Conservation (phyloP, 2,329 filamentous ascomycete genomes). For the Teratosphaeria gauchensis region DNA sequence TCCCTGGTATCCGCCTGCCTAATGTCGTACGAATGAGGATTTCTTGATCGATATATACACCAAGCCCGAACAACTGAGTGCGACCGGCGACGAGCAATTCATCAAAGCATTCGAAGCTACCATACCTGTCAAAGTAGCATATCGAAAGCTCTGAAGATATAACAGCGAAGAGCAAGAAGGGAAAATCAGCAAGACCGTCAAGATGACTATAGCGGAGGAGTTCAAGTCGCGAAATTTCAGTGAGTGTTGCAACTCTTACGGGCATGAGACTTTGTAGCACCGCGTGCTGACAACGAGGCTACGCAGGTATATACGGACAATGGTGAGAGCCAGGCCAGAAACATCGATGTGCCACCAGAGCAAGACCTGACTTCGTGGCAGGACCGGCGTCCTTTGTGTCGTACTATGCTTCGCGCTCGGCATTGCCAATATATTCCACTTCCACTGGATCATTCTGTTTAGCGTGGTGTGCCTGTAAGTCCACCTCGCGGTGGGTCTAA, state of each 20-base stretch:
- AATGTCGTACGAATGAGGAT: background rate
- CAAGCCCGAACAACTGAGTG: background rate
- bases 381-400: conserved; percentile 51
- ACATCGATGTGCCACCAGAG: background rate
- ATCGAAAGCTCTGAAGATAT: background rate
- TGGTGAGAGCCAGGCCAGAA: conserved; percentile 39
- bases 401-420: conserved; percentile 58
- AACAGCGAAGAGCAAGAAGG: background rate
- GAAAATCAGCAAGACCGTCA: background rate
- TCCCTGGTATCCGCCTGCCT: background rate
- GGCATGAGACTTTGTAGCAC: background rate
- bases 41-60: background rate
- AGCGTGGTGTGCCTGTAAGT: conserved; percentile 44
- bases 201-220: conserved; percentile 53
- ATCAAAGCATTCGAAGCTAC: background rate
- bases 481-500: background rate
- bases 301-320: conserved; percentile 57
- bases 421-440: conserved; percentile 58
- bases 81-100: background rate
- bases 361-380: conserved; percentile 15
- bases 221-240: conserved; percentile 58
- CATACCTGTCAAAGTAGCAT: background rate
- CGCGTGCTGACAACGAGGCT: background rate
- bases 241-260: conserved; percentile 30
- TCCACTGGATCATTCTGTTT: conserved; percentile 50